Conservation (phyloP, 2,329 filamentous ascomycete genomes). For the Periconia macrospinosa region DNA sequence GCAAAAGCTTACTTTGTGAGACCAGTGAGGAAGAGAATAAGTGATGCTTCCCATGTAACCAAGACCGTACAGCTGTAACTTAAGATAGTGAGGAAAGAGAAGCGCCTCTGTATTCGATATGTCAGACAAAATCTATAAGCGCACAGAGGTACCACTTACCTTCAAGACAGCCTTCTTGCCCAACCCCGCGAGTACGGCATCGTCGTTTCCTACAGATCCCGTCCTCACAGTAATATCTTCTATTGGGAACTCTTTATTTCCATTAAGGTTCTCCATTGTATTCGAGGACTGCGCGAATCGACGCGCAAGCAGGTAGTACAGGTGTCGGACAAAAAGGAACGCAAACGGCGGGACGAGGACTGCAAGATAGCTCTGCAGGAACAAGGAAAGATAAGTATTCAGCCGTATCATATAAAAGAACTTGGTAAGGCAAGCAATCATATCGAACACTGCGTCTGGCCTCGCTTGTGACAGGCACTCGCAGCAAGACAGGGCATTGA, state of each 20-base stretch:
- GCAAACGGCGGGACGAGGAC: no score
- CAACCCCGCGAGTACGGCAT: background rate
- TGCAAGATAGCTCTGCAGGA: no score
- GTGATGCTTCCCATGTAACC: constrained; percentile 31
- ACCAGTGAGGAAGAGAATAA: constrained; percentile 21
- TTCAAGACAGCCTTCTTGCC: constrained; percentile 1
- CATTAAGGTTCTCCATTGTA: background rate
- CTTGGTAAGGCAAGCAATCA: no score
- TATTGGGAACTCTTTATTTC: background rate
- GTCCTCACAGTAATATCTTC: background rate
- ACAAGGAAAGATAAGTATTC: no score
- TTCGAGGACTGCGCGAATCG: background rate
- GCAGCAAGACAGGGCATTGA: no score
- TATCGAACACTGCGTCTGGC: no score
- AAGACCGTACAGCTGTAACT: constrained; percentile 32
- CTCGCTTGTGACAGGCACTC: no score
- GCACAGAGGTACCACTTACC: background rate
- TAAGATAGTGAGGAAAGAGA: constrained; percentile 28
- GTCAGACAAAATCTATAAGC: background rate
- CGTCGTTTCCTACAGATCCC: background rate
- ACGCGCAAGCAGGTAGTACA: no score
- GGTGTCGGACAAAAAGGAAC: no score
- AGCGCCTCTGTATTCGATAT: constrained; percentile 20
- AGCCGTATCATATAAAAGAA: no score
- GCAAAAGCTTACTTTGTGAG: constrained; percentile 20